phyloP scores from a whole-genome alignment of 202 grass and related monocot genomes.

The Dendrocalamus latiflorus region DNA sequence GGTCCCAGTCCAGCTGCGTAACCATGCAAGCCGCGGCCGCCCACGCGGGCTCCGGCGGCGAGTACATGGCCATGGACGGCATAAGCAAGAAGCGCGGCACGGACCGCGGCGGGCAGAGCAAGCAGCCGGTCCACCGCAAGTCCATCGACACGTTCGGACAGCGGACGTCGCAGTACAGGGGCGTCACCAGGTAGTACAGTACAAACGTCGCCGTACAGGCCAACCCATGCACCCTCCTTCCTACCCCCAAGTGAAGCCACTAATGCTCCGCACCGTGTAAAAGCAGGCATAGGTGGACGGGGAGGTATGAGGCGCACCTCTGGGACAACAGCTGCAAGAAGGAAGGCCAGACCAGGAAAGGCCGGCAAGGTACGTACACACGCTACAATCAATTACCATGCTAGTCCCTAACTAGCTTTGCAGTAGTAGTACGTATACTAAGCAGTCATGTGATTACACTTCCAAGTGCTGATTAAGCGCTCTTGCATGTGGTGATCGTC shows the following conservation, averaged over 20 bases:
- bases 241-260: neutral
- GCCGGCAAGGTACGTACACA: conserved; percentile 67
- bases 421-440: neutral
- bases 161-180: conserved; percentile 90
- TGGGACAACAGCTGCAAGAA: conserved; percentile 99
- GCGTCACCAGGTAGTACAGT: conserved; percentile 73
- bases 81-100: conserved; percentile 67
- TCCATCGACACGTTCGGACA: conserved; percentile 99
- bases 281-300: conserved; percentile 99
- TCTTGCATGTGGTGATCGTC: conserved; percentile 15
- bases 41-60: conserved; percentile 17
- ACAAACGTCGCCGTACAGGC: neutral
- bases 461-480: neutral
- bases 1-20: conserved; percentile 74
- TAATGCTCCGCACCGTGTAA: conserved; percentile 13
- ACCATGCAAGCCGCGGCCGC: conserved; percentile 35
- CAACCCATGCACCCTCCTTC: neutral
- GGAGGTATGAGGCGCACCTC: conserved; percentile 97
- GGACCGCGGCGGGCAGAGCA: conserved; percentile 29
- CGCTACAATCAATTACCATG: neutral
- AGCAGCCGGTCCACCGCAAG: conserved; percentile 88
- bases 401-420: neutral
- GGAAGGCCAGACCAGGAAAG: conserved; percentile 96
- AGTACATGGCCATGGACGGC: conserved; percentile 44
- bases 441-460: neutral